Conservation (phyloP, 257 asterid species). For the Scutellaria barbata region DNA sequence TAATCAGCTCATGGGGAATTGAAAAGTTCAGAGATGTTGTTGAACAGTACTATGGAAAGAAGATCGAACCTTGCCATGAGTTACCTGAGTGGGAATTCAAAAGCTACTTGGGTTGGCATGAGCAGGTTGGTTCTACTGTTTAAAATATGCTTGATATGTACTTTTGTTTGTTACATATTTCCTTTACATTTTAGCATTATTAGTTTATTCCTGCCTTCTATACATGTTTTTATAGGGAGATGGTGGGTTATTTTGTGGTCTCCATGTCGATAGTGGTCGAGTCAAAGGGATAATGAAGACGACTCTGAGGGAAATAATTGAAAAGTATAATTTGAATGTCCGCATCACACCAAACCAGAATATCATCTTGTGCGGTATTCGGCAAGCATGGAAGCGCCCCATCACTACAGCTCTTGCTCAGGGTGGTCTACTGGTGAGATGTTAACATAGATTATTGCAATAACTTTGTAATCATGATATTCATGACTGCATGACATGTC, state of each 20-base stretch:
- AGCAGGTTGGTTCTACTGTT: slow-evolving; percentile 61
- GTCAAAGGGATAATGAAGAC: slow-evolving; percentile 78
- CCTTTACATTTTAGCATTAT: not conserved
- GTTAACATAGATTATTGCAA: slow-evolving; percentile 17
- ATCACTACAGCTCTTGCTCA: slow-evolving; percentile 90
- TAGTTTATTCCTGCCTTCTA: slow-evolving; percentile 13
- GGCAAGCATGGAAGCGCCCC: slow-evolving; percentile 81
- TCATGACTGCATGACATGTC: not conserved
- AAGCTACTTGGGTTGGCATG: slow-evolving; percentile 99
- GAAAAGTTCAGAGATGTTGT: slow-evolving; percentile 85
- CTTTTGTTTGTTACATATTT: slow-evolving; percentile 7
- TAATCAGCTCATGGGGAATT: slow-evolving; percentile 94
- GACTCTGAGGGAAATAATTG: slow-evolving; percentile 80
- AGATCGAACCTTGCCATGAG: slow-evolving; percentile 74
- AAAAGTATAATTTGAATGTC: slow-evolving; percentile 83
- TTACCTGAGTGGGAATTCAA: slow-evolving; percentile 95
- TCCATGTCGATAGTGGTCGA: slow-evolving; percentile 94
- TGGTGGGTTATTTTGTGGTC: slow-evolving; percentile 87
- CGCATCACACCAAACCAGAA: slow-evolving; percentile 97
- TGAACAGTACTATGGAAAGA: slow-evolving; percentile 88
- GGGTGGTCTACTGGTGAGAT: slow-evolving; percentile 89
- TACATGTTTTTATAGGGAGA: slow-evolving; percentile 68
- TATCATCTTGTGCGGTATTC: slow-evolving; percentile 75
- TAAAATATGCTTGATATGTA: not conserved
- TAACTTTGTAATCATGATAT: slow-evolving; percentile 7